Percentiles rank a stretch among this genome's conserved stretches.
These are phyloP conservation scores for Orbilia javanica DNA, from an alignment of 2,329 filamentous ascomycete genomes.

Conservation along the genomic window DNA sequence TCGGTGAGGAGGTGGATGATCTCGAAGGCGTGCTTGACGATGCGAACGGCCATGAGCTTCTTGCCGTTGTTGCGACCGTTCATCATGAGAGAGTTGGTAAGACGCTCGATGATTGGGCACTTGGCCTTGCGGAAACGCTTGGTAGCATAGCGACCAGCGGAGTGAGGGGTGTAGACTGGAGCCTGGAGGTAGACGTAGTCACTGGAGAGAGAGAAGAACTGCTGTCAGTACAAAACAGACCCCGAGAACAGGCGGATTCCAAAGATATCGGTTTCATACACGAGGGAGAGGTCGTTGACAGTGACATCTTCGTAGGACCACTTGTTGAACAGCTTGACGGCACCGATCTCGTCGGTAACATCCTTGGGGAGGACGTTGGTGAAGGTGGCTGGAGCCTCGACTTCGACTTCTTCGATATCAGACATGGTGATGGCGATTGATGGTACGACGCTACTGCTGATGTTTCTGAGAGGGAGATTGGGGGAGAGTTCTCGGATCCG, in stretches of 20 bases:
- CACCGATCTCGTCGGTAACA: conserved; percentile 87
- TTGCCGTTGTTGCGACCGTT: conserved; percentile 99
- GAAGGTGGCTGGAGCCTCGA: conserved; percentile 85
- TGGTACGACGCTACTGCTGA: conserved; percentile 51
- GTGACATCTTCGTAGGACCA: conserved; percentile 99
- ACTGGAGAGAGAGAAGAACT: too few relatives aligned
- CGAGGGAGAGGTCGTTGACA: conserved; percentile 99
- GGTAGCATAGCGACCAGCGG: conserved; percentile 96
- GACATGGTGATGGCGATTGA: conserved; percentile 77
- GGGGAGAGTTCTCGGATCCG: conserved; percentile 15
- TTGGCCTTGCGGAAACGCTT: conserved; percentile 99
- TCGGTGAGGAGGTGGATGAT: conserved; percentile 99
- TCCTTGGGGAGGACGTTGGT: conserved; percentile 91
- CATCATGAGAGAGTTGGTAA: conserved; percentile 99
- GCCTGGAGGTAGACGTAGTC: conserved; percentile 99
- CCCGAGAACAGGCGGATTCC: conserved; percentile 62
- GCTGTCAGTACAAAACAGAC: conserved; percentile 32
- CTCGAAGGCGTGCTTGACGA: conserved; percentile 98
- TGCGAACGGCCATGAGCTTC: conserved; percentile 99
- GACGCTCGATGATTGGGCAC: conserved; percentile 99
- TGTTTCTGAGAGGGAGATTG: conserved; percentile 1
- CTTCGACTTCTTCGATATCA: conserved; percentile 94
- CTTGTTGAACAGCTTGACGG: conserved; percentile 97
- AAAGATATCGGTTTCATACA: conserved; percentile 74
- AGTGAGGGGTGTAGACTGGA: conserved; percentile 99